Evolutionary conservation across 805 yeast genomes (phyloP), one percentile per base, ranked within the genome.

Genomic region (Saccharomyces eubayanus): DNA sequence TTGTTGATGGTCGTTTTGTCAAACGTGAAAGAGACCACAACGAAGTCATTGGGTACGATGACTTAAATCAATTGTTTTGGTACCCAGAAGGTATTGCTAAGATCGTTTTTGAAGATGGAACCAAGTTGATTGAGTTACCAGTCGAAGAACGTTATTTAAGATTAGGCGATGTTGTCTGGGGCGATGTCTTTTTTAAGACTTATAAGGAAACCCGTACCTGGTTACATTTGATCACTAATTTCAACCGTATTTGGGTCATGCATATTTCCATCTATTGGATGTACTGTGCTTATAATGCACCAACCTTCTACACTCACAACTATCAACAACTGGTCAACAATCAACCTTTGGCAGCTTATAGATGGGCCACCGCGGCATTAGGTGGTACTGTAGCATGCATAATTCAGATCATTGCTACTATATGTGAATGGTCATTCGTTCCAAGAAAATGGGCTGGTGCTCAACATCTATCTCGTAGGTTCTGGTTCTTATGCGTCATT

Each of bases 371-470:
- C 43, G 85, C 85, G 60, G 96, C 96, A 51, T 76, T 91, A 63
- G 98, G 92, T 74, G 99, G 99, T 78, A 73, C 87, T 50, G 77
- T 92, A 63, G 98, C 97, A 51, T 74, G 84, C 56, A 68, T 80
- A 50, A 81, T 94, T 65, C 96, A 94, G 74, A 78, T 94, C 56
- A 62, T 81, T 55, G 99, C 99, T 50, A 91, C 98, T 29, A 55
- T 90, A 40, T 82, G 87, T 66, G 99, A 94, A 74, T 92, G 96
- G 96, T 77, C 84, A 69, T 94, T 90, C 66, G 98, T 94, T 57
- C 99, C 99, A 62, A 85, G 98, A 74, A 82, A 85, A 63, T 94
- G 98, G 98, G 96, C 98, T 36, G 99, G 99, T 74, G 97, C 98
- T 71, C 98, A 92, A 76, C 97, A 88, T 71, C 80, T 94, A 68